Conservation (phyloP, 1,139 yeast genomes). For the Zygoascus sp. region DNA sequence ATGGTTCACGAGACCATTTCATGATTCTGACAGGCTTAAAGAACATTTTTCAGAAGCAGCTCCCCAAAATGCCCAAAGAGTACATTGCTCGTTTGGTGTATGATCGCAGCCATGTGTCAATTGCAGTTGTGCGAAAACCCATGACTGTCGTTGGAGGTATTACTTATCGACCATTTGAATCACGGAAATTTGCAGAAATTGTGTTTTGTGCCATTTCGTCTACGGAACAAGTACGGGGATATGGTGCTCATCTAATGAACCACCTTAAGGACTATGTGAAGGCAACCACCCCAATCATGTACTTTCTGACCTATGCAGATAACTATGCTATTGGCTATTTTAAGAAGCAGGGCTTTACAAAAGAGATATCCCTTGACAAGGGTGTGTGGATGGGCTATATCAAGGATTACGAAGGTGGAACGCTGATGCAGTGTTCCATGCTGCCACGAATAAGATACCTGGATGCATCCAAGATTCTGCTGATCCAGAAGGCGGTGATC, state of each 20-base stretch:
- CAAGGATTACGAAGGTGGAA: conserved; percentile 98
- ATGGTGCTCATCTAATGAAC: conserved; percentile 98
- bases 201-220: conserved; percentile 97
- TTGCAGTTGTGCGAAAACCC: conserved; percentile 93
- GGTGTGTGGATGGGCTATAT: conserved; percentile 97
- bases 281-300: conserved; percentile 78
- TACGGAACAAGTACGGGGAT: conserved; percentile 95
- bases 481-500: conserved; percentile 88
- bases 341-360: conserved; percentile 96
- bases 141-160: conserved; percentile 96
- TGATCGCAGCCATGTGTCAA: conserved; percentile 88
- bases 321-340: conserved; percentile 98
- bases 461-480: conserved; percentile 79
- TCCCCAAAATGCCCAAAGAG: conserved; percentile 98
- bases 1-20: conserved; percentile 77
- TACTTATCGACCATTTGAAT: conserved; percentile 89
- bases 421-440: conserved; percentile 96
- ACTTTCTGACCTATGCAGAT: conserved; percentile 94
- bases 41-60: conserved; percentile 92
- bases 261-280: conserved; percentile 93
- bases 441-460: conserved; percentile 80
- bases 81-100: conserved; percentile 91
- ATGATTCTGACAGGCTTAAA: conserved; percentile 92
- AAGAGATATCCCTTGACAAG: conserved; percentile 81
- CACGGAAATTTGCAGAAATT: conserved; percentile 90